A percentile compares a stretch with the other conserved stretches of the same genome.
These are phyloP conservation scores for Achaetomium macrosporum DNA, from an alignment of 2,329 filamentous ascomycete species.

Conservation along the genomic window DNA sequence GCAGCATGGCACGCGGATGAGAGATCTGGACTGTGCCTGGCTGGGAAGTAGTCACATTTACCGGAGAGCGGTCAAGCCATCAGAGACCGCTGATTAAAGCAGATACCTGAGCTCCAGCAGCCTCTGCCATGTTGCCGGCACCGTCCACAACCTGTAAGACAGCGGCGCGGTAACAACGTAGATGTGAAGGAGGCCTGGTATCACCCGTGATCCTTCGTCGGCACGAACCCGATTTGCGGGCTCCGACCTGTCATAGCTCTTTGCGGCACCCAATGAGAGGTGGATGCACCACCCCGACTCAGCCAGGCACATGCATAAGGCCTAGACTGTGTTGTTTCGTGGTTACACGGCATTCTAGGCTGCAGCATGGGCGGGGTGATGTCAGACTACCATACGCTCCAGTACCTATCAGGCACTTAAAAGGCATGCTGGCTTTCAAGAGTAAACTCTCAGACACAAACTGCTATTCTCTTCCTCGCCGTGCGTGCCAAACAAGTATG, in stretches of 20 bases:
- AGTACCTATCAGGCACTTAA: too few relatives aligned
- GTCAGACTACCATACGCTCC: too few relatives aligned
- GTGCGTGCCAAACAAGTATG: too few relatives aligned
- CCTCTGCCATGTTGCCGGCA: too few relatives aligned
- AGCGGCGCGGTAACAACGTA: neutral
- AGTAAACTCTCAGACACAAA: too few relatives aligned
- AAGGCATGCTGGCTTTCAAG: too few relatives aligned
- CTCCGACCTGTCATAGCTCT: conserved; percentile 1
- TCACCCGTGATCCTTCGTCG: neutral
- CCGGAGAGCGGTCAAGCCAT: too few relatives aligned
- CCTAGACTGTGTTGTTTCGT: conserved; percentile 3
- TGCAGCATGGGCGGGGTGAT: too few relatives aligned
- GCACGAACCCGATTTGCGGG: conserved; percentile 1
- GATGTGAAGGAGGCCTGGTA: neutral
- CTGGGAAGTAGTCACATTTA: neutral
- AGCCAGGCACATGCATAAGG: conserved; percentile 22
- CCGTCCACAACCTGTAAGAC: neutral
- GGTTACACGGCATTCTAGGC: neutral
- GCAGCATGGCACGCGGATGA: conserved; percentile 17
- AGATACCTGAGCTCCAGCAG: too few relatives aligned
- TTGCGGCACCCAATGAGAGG: conserved; percentile 15
- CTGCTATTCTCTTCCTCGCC: too few relatives aligned
- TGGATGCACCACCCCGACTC: conserved; percentile 16
- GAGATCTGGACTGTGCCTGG: neutral
- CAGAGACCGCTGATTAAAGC: too few relatives aligned